Percentiles rank a stretch among this genome's conserved stretches.
Evolutionary conservation across 441 rosid genomes (phyloP).

Genomic region (Populus hybrid): DNA sequence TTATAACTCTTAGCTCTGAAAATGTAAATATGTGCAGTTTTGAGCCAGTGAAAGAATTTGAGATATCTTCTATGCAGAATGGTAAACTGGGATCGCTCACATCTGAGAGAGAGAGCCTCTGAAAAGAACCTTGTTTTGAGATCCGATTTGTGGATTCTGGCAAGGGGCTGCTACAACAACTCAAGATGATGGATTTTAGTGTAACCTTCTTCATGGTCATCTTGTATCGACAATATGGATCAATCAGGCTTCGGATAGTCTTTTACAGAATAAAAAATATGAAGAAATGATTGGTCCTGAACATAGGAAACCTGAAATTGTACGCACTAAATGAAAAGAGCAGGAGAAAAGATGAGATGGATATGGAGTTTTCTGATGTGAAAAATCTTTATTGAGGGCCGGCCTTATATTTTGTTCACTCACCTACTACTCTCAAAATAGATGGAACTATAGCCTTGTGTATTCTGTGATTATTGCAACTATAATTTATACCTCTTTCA

Average conservation of each 20-base stretch:
- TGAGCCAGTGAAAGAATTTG: slow-evolving; percentile 46
- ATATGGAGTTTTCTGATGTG: neutral
- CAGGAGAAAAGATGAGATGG: neutral
- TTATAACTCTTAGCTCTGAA: slow-evolving; percentile 47
- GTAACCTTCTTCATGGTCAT: slow-evolving; percentile 44
- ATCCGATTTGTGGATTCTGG: slow-evolving; percentile 22
- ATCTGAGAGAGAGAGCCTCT: slow-evolving; percentile 55
- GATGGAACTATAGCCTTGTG: neutral
- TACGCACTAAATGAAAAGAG: neutral
- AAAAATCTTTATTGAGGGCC: neutral
- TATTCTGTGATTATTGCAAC: neutral
- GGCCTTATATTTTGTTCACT: neutral
- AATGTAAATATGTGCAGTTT: slow-evolving; percentile 57
- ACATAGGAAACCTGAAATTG: neutral
- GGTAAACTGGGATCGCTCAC: slow-evolving; percentile 57
- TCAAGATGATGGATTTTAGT: slow-evolving; percentile 47
- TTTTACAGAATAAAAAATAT: neutral
- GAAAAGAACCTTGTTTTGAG: slow-evolving; percentile 39
- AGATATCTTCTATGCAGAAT: slow-evolving; percentile 42
- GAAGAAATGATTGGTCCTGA: neutral
- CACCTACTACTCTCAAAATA: slow-evolving; percentile 9
- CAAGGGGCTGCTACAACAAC: slow-evolving; percentile 42
- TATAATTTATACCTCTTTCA: too few species aligned
- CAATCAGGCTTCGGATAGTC: neutral
- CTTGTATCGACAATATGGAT: neutral